Conservation (phyloP, 169 alveolate genomes). For the Plasmodium vivax region DNA sequence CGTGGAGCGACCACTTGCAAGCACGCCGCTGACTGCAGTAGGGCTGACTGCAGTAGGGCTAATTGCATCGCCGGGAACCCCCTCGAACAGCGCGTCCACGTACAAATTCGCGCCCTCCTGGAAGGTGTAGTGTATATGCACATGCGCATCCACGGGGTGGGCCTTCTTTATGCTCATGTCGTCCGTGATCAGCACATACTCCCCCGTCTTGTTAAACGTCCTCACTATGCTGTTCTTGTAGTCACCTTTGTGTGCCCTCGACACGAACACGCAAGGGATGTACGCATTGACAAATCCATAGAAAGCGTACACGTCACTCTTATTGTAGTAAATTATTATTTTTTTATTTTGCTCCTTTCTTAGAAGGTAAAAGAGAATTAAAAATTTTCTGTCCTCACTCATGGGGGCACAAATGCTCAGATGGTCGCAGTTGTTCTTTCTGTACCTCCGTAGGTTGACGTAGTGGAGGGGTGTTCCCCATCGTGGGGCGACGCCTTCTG, state of each 20-base stretch:
- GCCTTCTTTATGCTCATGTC: constrained; percentile 20
- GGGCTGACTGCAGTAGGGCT: background rate
- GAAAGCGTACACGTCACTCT: constrained; percentile 52
- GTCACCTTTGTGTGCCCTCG: background rate
- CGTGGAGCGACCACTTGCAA: background rate
- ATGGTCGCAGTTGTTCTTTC: constrained; percentile 14
- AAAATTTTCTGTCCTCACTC: constrained; percentile 65
- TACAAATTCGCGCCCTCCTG: constrained; percentile 2
- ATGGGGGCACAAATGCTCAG: constrained; percentile 51
- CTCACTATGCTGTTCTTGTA: constrained; percentile 25
- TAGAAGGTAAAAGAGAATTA: constrained; percentile 37
- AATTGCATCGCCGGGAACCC: background rate
- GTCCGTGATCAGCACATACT: constrained; percentile 60
- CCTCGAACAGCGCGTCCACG: constrained; percentile 13
- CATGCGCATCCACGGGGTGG: constrained; percentile 10
- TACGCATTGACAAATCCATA: constrained; percentile 55
- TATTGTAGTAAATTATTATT: constrained; percentile 51
- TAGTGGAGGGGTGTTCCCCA: background rate
- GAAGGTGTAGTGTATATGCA: constrained; percentile 48
- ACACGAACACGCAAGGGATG: constrained; percentile 46
- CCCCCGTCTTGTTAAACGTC: constrained; percentile 16
- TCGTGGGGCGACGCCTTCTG: background rate
- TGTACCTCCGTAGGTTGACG: constrained; percentile 9
- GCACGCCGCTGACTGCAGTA: background rate
- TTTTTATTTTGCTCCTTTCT: constrained; percentile 26